These are phyloP conservation scores for Hypoxylon sp. DNA, from an alignment of 2,329 filamentous ascomycete genomes.

Conservation along the genomic window DNA sequence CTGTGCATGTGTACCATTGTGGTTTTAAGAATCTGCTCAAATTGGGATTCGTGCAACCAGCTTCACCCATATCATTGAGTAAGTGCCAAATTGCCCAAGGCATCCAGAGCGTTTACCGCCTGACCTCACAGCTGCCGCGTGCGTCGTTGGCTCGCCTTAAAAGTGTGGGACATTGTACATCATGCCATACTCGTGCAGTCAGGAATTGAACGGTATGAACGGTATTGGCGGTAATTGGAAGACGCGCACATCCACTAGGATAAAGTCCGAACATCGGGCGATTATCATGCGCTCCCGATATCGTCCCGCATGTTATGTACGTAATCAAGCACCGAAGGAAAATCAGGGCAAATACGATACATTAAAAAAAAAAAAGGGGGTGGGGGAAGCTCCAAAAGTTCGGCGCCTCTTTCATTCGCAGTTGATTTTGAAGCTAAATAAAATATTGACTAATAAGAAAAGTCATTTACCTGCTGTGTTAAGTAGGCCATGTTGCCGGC, in stretches of 20 bases:
- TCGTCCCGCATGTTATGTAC: constrained; percentile 10
- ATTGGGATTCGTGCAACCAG: constrained; percentile 14
- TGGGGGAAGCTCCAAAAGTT: constrained; percentile 4
- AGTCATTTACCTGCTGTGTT: constrained; percentile 33
- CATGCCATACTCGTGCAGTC: constrained; percentile 25
- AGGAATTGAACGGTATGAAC: background rate
- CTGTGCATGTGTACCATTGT: constrained; percentile 23
- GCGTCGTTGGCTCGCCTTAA: constrained; percentile 30
- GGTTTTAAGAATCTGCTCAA: constrained; percentile 23
- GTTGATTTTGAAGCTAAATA: background rate
- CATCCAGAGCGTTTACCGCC: constrained; percentile 21
- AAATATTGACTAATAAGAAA: constrained; percentile 20
- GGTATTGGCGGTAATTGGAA: constrained; percentile 24
- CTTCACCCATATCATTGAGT: constrained; percentile 17
- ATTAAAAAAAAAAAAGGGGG: constrained; percentile 12
- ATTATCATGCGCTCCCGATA: constrained; percentile 11
- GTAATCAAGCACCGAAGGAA: constrained; percentile 14
- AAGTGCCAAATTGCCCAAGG: constrained; percentile 10
- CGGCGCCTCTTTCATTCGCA: background rate
- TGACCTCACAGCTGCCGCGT: background rate
- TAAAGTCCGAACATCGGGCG: constrained; percentile 32
- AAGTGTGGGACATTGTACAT: constrained; percentile 38
- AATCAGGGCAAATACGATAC: constrained; percentile 2
- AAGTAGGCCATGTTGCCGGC: constrained; percentile 21
- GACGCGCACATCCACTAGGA: constrained; percentile 31